phyloP scores from a whole-genome alignment of 1,139 yeast genomes.

The Tardiomyces blankii region DNA sequence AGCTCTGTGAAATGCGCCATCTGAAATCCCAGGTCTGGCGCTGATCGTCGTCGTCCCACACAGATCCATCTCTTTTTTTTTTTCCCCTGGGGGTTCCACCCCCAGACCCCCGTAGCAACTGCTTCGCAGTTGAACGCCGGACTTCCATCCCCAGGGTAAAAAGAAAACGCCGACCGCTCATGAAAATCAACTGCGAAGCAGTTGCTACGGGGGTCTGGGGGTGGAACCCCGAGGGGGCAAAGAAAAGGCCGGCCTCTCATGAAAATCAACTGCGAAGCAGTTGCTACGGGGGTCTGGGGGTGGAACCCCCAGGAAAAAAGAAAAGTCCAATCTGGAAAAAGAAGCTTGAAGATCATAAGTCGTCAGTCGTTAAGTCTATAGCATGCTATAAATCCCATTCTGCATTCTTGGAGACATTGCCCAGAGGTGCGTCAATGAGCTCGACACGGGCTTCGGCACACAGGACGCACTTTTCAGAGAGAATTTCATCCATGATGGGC shows the following conservation, averaged over 20 bases:
- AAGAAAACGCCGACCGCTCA: no score
- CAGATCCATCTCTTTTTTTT: background rate
- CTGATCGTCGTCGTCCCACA: no score
- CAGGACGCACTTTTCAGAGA: slow-evolving; percentile 60
- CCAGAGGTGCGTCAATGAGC: slow-evolving; percentile 49
- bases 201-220: no score
- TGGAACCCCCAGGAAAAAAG: background rate
- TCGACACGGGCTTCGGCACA: slow-evolving; percentile 74
- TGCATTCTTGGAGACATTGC: slow-evolving; percentile 3
- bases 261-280: no score
- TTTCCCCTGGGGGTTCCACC: background rate
- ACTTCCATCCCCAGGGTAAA: no score
- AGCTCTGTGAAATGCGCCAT: slow-evolving; percentile 19
- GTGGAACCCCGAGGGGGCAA: no score
- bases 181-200: no score
- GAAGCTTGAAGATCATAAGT: no score
- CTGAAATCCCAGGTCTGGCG: slow-evolving; percentile 18
- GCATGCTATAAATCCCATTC: background rate
- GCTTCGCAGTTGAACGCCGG: no score
- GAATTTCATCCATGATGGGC: slow-evolving; percentile 45
- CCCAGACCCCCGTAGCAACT: background rate
- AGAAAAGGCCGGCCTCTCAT: no score
- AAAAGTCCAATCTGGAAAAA: no score
- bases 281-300: no score
- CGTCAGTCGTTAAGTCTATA: background rate